phyloP scores from a whole-genome alignment of 352 stramenopile species.

The Phytophthora citrophthora region DNA sequence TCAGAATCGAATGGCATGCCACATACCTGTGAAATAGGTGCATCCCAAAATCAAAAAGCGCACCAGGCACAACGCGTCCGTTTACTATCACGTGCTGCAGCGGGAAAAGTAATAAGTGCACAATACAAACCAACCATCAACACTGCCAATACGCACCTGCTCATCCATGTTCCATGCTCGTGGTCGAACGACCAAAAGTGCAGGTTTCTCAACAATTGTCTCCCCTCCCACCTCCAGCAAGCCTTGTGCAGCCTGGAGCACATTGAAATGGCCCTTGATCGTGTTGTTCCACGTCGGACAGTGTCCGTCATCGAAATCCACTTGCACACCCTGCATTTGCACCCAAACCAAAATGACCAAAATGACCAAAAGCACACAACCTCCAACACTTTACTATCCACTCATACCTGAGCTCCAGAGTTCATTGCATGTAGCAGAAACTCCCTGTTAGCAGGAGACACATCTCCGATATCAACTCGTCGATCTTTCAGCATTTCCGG shows the following conservation, averaged over 20 bases:
- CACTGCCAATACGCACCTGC: constrained; percentile 46
- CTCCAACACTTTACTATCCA: neutral
- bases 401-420: constrained; percentile 83
- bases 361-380: constrained; percentile 1
- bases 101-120: constrained; percentile 3
- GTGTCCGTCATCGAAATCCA: constrained; percentile 82
- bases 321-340: constrained; percentile 58
- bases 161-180: constrained; percentile 97
- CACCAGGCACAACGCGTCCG: constrained; percentile 83
- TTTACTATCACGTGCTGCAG: constrained; percentile 91
- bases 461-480: constrained; percentile 95
- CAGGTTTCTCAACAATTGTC: constrained; percentile 42
- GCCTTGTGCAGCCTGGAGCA: constrained; percentile 90
- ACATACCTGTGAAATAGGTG: constrained; percentile 96
- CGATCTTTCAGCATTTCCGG: constrained; percentile 86
- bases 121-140: neutral
- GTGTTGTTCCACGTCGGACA: constrained; percentile 94
- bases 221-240: constrained; percentile 41
- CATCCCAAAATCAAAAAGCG: constrained; percentile 95
- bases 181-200: constrained; percentile 93
- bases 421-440: constrained; percentile 95
- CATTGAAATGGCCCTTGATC: constrained; percentile 90
- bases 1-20: neutral
- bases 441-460: constrained; percentile 84
- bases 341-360: neutral